phyloP scores from a whole-genome alignment of 345 rosid genomes.

The Syzygium oleosum region DNA sequence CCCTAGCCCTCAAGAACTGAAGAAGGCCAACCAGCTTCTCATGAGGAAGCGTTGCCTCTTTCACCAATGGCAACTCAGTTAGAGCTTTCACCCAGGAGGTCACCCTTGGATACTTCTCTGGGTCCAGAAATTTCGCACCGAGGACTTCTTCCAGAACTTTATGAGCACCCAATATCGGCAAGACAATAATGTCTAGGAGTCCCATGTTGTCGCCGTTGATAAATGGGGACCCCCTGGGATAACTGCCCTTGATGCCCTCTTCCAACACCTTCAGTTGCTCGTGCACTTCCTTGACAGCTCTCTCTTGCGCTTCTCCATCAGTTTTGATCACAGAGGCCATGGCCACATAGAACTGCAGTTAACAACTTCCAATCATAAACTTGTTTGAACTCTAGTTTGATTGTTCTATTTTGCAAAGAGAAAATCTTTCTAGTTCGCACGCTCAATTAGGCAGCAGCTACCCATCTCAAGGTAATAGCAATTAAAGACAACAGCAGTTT shows the following conservation, averaged over 20 bases:
- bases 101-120: conserved; percentile 21
- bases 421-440: neutral
- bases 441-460: neutral
- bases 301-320: conserved; percentile 35
- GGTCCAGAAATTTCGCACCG: conserved; percentile 18
- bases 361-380: neutral
- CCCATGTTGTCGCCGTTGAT: conserved; percentile 12
- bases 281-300: conserved; percentile 18
- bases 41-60: conserved; percentile 17
- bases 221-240: conserved; percentile 6
- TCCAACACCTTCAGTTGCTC: conserved; percentile 30
- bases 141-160: conserved; percentile 26
- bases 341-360: conserved; percentile 17
- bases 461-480: neutral
- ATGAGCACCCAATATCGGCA: conserved; percentile 16
- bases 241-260: conserved; percentile 29
- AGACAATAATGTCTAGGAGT: conserved; percentile 21
- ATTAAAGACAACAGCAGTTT: neutral
- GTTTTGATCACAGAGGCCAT: conserved; percentile 2
- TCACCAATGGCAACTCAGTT: conserved; percentile 12
- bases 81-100: conserved; percentile 24
- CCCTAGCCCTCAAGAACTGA: conserved; percentile 6
- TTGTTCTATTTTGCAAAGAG: neutral
- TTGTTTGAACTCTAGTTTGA: neutral
- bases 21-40: conserved; percentile 18